Conservation (phyloP, 129 eudicot species). For the Flaveria bidentis region DNA sequence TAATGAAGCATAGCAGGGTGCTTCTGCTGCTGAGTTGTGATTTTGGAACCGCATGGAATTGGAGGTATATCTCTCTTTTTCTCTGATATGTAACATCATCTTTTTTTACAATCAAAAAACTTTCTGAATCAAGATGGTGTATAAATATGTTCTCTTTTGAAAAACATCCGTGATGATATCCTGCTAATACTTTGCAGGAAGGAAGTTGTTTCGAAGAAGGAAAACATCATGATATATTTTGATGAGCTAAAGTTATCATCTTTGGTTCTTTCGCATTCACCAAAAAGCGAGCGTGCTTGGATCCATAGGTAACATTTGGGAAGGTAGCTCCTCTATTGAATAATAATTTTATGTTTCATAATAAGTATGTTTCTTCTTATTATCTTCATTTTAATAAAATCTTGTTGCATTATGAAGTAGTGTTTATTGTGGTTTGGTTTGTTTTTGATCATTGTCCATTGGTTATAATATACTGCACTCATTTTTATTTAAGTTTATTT, state of each 20-base stretch:
- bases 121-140: not conserved
- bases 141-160: conserved; percentile 8
- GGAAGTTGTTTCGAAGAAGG: conserved; percentile 63
- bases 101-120: conserved; percentile 1
- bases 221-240: conserved; percentile 31
- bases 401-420: conserved; percentile 15
- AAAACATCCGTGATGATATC: not conserved
- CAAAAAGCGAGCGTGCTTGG: conserved; percentile 93
- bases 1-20: conserved; percentile 83
- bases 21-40: conserved; percentile 81
- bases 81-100: conserved; percentile 8
- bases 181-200: conserved; percentile 50
- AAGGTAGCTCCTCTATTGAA: conserved; percentile 29
- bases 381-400: not conserved
- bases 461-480: not conserved
- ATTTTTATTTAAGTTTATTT: not conserved
- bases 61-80: conserved; percentile 47
- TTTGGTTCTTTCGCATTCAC: conserved; percentile 76
- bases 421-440: not conserved
- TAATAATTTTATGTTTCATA: not conserved
- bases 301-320: conserved; percentile 70
- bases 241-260: conserved; percentile 70
- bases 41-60: conserved; percentile 94
- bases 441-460: not conserved
- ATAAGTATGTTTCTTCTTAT: conserved; percentile 15